Evolutionary conservation across 352 stramenopile species (phyloP), one percentile per base, ranked within the genome.

Genomic region (Phytophthora crassamura): DNA sequence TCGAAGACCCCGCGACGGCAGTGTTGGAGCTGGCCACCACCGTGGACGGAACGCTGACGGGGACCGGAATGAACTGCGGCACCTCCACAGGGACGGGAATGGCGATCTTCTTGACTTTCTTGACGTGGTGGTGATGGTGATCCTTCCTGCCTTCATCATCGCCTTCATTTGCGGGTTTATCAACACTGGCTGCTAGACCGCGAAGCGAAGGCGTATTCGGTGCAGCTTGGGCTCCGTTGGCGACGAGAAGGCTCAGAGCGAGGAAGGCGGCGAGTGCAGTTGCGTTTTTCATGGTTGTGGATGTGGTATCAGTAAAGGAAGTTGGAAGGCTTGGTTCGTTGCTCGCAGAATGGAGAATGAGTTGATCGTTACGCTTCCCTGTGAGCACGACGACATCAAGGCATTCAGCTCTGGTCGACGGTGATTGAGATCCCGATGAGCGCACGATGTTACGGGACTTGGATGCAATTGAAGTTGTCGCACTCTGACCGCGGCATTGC

Each of bases 101-200:
- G 20, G 62, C 67, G 22, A 25, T 25, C 22, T 25, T 75, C 63
- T 75, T 75, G 48, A 75, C 61, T 64, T 71, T 71, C 43, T 75
- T 74, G 36, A 65, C 35, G 12, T 61, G 55, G 12, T 61, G 50
- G 45, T 25, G 22, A 3, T 59, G 34, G 43, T 56, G 55, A 22
- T 39, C 30, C 11, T 75, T 54, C 18, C 45, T 45, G 25, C 22
- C 56, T 30, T 74, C 60, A 9, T 66, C 49, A 18, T 8, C 9
- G 22, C 38, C 42, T 48, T 74, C 60, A 7, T 18, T 35, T 16
- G 47, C n/a, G 48, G 42, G 45, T 2, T 34, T 48, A 20, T 69
- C 59, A 2, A 52, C 60, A 10, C 15, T 57, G 9, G 33, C 3
- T 46, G 20, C 46, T 33, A 74, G 47, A 22, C 39, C 35, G 7